Evolutionary conservation across 2,329 filamentous ascomycete species (phyloP).

Genomic region (Neonectria coccinea): DNA sequence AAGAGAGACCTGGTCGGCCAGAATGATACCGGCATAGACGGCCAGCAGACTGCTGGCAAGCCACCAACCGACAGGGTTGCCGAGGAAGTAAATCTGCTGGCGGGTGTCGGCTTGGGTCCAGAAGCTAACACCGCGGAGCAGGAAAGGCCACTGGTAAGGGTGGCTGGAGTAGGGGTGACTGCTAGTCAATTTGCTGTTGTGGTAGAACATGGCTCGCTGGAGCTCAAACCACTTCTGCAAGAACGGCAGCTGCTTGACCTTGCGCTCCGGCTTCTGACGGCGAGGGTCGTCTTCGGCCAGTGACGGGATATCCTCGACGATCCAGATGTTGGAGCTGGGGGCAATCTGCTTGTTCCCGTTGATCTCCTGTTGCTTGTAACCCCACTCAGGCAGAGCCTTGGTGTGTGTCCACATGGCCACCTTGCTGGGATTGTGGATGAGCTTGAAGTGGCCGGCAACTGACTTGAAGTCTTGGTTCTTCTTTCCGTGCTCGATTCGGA

Average conservation of each 20-base stretch:
- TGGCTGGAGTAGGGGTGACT: slow-evolving; percentile 96
- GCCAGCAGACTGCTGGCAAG: slow-evolving; percentile 90
- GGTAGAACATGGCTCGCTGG: slow-evolving; percentile 98
- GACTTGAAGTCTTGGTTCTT: slow-evolving; percentile 86
- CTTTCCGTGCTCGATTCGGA: slow-evolving; percentile 90
- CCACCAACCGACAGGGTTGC: slow-evolving; percentile 98
- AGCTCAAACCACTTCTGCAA: slow-evolving; percentile 95
- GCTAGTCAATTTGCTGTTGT: slow-evolving; percentile 98
- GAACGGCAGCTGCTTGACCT: slow-evolving; percentile 89
- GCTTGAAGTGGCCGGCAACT: slow-evolving; percentile 92
- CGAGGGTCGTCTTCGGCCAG: slow-evolving; percentile 78
- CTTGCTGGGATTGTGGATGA: slow-evolving; percentile 93
- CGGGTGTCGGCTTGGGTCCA: slow-evolving; percentile 97
- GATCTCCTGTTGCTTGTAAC: slow-evolving; percentile 96
- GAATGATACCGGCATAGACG: slow-evolving; percentile 91
- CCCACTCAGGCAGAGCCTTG: slow-evolving; percentile 96
- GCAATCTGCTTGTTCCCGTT: slow-evolving; percentile 98
- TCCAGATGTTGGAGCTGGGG: slow-evolving; percentile 94
- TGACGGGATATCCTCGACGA: slow-evolving; percentile 89
- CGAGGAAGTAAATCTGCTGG: slow-evolving; percentile 98
- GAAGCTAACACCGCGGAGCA: slow-evolving; percentile 97
- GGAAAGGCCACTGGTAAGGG: slow-evolving; percentile 97
- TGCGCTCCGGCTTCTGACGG: slow-evolving; percentile 78
- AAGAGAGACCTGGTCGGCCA: slow-evolving; percentile 92
- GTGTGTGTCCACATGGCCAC: slow-evolving; percentile 99